These are phyloP conservation scores for Fraxinus cuspidata DNA, from an alignment of 257 asterid genomes.

Conservation along the genomic window DNA sequence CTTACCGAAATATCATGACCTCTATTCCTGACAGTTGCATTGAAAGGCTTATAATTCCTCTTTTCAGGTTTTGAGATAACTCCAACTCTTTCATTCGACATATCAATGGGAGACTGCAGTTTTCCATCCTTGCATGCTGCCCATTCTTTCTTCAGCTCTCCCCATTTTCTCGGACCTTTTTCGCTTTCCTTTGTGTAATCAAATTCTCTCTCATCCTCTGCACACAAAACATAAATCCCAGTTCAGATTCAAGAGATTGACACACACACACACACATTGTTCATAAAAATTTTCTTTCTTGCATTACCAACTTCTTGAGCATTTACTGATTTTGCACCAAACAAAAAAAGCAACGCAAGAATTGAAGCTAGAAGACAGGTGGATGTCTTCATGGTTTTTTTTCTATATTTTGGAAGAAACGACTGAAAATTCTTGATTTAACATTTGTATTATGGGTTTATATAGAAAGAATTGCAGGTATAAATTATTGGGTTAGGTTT, in stretches of 20 bases:
- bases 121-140: slow-evolving; percentile 55
- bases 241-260: not conserved
- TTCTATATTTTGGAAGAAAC: not conserved
- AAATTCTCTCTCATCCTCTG: slow-evolving; percentile 3
- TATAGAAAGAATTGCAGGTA: not conserved
- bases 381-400: slow-evolving; percentile 6
- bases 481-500: not conserved
- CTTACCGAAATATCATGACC: slow-evolving; percentile 73
- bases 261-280: not conserved
- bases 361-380: slow-evolving; percentile 20
- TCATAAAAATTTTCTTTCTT: not conserved
- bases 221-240: not conserved
- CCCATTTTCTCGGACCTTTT: slow-evolving; percentile 67
- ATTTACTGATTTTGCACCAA: slow-evolving; percentile 31
- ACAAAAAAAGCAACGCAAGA: slow-evolving; percentile 31
- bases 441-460: not conserved
- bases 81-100: slow-evolving; percentile 46
- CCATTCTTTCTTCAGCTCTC: slow-evolving; percentile 64
- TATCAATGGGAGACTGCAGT: slow-evolving; percentile 68
- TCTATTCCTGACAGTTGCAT: slow-evolving; percentile 56
- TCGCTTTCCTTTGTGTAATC: slow-evolving; percentile 27
- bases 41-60: slow-evolving; percentile 35
- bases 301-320: slow-evolving; percentile 55
- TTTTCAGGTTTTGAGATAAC: slow-evolving; percentile 28
- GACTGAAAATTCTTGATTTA: not conserved